Percentiles rank a stretch among this genome's conserved stretches.
Conservation (phyloP, 1,139 yeast genomes). For the Suhomyces guaymorum region DNA sequence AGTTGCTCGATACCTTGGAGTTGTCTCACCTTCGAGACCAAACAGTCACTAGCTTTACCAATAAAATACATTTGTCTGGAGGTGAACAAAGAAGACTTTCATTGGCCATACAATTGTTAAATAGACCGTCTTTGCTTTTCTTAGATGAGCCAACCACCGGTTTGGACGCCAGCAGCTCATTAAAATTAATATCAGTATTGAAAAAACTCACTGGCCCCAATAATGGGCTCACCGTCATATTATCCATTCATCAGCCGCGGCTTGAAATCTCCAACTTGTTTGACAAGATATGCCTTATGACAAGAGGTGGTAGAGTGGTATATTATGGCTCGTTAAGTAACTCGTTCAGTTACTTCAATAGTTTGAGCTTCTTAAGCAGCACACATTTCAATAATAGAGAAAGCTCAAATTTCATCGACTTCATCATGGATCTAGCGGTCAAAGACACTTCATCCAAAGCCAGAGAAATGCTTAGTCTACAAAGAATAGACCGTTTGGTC, state of each 20-base stretch:
- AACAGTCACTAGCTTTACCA: conserved; percentile 19
- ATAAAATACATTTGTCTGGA: conserved; percentile 20
- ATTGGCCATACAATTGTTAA: conserved; percentile 25
- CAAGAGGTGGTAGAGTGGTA: conserved; percentile 27
- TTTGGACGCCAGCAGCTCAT: conserved; percentile 25
- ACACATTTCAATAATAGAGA: conserved; percentile 6
- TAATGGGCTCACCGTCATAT: conserved; percentile 25
- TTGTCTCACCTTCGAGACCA: conserved; percentile 19
- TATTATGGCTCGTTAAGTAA: conserved; percentile 22
- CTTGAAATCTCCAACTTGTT: conserved; percentile 23
- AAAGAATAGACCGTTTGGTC: conserved; percentile 20
- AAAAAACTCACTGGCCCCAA: conserved; percentile 24
- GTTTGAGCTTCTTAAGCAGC: conserved; percentile 10
- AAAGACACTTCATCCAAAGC: conserved; percentile 22
- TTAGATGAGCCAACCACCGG: conserved; percentile 32
- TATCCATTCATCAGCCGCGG: conserved; percentile 29
- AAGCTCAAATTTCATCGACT: conserved; percentile 14
- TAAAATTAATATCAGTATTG: conserved; percentile 22
- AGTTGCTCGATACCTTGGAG: conserved; percentile 22
- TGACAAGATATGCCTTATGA: conserved; percentile 25
- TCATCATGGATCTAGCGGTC: conserved; percentile 25
- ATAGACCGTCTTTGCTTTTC: conserved; percentile 24
- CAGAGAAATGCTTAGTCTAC: conserved; percentile 18
- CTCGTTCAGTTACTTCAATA: conserved; percentile 21
- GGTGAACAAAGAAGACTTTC: conserved; percentile 28